Base-by-base conservation (phyloP, 1,139 yeast species). In the Candida sojae region DNA sequence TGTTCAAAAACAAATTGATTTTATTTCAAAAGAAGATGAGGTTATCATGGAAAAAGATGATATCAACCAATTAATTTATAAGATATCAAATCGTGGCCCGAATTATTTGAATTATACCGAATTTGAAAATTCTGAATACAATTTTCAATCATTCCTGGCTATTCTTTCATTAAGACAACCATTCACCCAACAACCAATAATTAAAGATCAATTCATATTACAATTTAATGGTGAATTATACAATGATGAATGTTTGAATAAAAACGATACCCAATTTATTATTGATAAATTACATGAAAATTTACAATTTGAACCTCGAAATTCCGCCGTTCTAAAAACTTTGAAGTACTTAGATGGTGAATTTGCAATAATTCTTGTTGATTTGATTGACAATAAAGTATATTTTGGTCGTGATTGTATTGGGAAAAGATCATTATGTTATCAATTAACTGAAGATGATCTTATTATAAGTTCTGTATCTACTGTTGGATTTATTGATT, bases 181-280 rank as follows among this genome's bases (percentile, higher is more conserved):
- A 0, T 80, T 88, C 55, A 82, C 88, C 0, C 57, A 67, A 25
- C 98, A 93, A 64, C 97, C 98, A 0, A 48, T 67, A 0, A 47
- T 45, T 2, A 57, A 57, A 13, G 66, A 62, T 7, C 63, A 62
- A 12, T 64, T 61, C 51, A 44, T 67, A 59, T 48, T 83, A 54
- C 97, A 88, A 59, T 93, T 86, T 67, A 93, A 93, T 62, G 99
- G 98, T 0, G 98, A 92, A 61, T 68, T 91, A 10, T 92, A 92
- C 62, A 84, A 85, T 55, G 59, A 64, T 0, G 84, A 79, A 34
- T 79, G 86, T 31, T 57, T 67, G 33, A 48, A 53, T 2, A 46
- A 56, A 2, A 75, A 71, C 49, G 79, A 76, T 53, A 75, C 79
- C 0, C 59, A 54, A 10, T 73, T 45, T 54, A 58, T 64, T 23